Percentiles rank a stretch among this genome's conserved stretches.
Conservation (phyloP, 2,329 filamentous ascomycete species). For the Tolypocladium paradoxum region DNA sequence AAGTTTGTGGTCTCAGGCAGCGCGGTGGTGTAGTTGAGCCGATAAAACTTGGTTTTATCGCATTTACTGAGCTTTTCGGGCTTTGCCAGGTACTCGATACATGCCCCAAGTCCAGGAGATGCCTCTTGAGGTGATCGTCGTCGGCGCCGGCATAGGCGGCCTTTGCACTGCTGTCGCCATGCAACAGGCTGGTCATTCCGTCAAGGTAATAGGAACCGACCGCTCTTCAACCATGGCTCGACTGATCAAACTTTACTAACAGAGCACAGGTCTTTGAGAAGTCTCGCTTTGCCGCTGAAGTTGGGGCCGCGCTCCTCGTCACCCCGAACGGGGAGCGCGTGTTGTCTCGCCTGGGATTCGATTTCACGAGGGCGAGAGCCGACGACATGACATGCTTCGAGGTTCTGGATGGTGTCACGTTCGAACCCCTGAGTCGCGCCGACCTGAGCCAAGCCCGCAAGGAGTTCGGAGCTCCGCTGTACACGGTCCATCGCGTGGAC, state of each 20-base stretch:
- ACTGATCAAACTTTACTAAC: too few relatives aligned
- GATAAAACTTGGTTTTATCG: too few relatives aligned
- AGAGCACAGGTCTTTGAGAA: slow-evolving; percentile 1
- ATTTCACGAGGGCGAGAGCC: slow-evolving; percentile 1
- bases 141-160: slow-evolving; percentile 3
- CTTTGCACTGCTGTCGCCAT: slow-evolving; percentile 1
- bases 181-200: not conserved
- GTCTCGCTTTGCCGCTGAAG: slow-evolving; percentile 1
- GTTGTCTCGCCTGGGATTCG: slow-evolving; percentile 1
- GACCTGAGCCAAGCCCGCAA: not conserved
- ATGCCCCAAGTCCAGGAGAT: not conserved
- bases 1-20: too few relatives aligned
- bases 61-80: too few relatives aligned
- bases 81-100: too few relatives aligned
- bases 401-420: not conserved
- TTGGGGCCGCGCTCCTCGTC: slow-evolving; percentile 3
- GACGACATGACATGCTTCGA: not conserved
- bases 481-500: slow-evolving; percentile 4
- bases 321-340: slow-evolving; percentile 3
- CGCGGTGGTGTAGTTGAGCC: too few relatives aligned
- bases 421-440: not conserved
- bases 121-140: not conserved
- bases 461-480: not conserved
- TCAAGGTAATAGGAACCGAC: not conserved
- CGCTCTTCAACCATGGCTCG: too few relatives aligned